Conservation (phyloP, 805 yeast species). For the Myxozyma neotropica region DNA sequence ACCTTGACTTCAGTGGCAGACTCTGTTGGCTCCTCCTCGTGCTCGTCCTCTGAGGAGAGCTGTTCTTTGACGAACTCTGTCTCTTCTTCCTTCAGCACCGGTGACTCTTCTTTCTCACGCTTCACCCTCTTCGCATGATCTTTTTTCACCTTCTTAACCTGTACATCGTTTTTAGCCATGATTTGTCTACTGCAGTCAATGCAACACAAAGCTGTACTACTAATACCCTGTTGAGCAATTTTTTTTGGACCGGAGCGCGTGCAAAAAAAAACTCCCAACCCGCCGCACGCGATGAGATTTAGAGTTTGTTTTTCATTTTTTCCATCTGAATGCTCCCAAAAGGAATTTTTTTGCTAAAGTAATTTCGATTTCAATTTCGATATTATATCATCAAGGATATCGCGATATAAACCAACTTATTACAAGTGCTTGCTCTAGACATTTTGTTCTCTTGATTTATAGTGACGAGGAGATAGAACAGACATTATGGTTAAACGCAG, state of each 20-base stretch:
- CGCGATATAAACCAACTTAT: too few relatives aligned
- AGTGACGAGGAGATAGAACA: background rate
- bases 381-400: background rate
- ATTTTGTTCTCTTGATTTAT: background rate
- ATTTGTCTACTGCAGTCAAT: too few relatives aligned
- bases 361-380: background rate
- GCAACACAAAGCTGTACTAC: background rate
- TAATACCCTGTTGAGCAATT: background rate
- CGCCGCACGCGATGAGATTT: background rate
- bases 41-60: background rate
- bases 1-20: slow-evolving; percentile 25
- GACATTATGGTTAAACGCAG: slow-evolving; percentile 56
- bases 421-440: too few relatives aligned
- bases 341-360: background rate
- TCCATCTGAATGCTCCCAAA: background rate
- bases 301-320: background rate
- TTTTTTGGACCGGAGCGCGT: background rate
- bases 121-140: slow-evolving; percentile 2
- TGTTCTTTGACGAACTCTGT: slow-evolving; percentile 42
- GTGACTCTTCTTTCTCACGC: slow-evolving; percentile 21
- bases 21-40: background rate
- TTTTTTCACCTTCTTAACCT: background rate
- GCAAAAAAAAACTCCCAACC: slow-evolving; percentile 14
- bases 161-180: background rate
- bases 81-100: slow-evolving; percentile 43